Evolutionary conservation across 306 rosid species (phyloP).

Genomic region (Quillaja saponaria): DNA sequence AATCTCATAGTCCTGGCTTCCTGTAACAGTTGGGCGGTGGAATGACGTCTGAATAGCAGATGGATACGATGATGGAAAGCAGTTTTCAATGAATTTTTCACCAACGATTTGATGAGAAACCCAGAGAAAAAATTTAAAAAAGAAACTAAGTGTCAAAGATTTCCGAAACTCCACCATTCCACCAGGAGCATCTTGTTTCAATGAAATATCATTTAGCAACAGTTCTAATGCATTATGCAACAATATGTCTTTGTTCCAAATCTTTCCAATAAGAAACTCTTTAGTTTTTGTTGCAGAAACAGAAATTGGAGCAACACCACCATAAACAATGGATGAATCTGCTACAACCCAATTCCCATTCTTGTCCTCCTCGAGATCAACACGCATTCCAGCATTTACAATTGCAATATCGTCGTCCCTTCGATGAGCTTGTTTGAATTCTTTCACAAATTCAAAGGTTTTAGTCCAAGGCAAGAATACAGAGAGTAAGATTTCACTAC

Average conservation of each 20-base stretch:
- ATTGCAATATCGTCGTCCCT: constrained; percentile 98
- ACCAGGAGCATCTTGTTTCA: constrained; percentile 83
- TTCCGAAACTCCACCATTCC: constrained; percentile 96
- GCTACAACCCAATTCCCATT: constrained; percentile 55
- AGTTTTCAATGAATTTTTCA: constrained; percentile 36
- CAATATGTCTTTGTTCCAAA: constrained; percentile 72
- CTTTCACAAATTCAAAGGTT: constrained; percentile 81
- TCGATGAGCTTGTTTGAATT: constrained; percentile 93
- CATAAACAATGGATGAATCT: constrained; percentile 83
- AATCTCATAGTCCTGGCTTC: constrained; percentile 85
- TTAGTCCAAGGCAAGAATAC: constrained; percentile 89
- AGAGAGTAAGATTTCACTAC: constrained; percentile 76
- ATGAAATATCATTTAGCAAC: constrained; percentile 56
- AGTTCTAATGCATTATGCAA: constrained; percentile 64
- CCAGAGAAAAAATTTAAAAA: constrained; percentile 90
- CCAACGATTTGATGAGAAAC: constrained; percentile 78
- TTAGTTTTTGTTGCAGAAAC: constrained; percentile 66
- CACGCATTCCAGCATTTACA: constrained; percentile 92
- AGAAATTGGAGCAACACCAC: constrained; percentile 89
- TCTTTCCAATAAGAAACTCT: constrained; percentile 71
- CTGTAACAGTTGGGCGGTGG: constrained; percentile 72
- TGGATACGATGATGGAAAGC: constrained; percentile 63
- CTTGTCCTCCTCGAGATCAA: constrained; percentile 59
- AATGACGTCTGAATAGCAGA: constrained; percentile 77
- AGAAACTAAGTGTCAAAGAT: constrained; percentile 79